Base-by-base conservation (phyloP, 139 green algal species). In the Pleodorina starrii region DNA sequence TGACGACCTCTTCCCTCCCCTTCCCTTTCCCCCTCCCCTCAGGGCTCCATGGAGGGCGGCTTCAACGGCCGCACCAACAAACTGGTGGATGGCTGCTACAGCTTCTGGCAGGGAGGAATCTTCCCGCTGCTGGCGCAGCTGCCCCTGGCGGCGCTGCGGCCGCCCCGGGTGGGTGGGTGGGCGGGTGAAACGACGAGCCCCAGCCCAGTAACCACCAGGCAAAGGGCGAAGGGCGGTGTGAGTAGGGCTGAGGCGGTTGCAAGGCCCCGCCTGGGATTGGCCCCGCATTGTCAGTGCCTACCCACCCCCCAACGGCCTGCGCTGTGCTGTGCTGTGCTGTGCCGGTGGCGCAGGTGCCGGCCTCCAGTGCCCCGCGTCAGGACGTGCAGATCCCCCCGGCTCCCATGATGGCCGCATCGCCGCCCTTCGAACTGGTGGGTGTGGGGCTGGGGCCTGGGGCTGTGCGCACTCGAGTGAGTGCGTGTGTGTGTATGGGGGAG, bases 41-140 rank as follows among this genome's bases (percentile, higher is more conserved):
- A 99, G 93, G 96, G 96, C 69, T 48, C 73, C 4, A 80, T 97
- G 36, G 98, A 99, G 90, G 98, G 98, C 12, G 98, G 98, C 14
- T 99, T 99, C 92, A 98, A 96, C 85, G 98, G 98, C 2, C 94
- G 98, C 50, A 99, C 98, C n/a, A 98, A 99, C 94, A 99, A 99
- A 94, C 95, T 99, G 50, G 98, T 99, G 69, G 98, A 99, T 84
- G 97, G 97, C 43, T 99, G 98, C 93, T 99, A 99, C 95, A 97
- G 59, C 79, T 92, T 92, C 85, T 99, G 97, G 97, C 98, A 99
- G 94, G 98, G 97, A 0, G 95, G 89, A 6, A 60, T 97, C 59
- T 97, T 99, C 73, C 93, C 94, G 0, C 74, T 99, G 54, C 90
- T 99, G 73, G 81, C 94, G 75, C 43, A 32, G 23, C 59, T 91